phyloP scores from a whole-genome alignment of 2,329 filamentous ascomycete species.

The Didymella sp. region DNA sequence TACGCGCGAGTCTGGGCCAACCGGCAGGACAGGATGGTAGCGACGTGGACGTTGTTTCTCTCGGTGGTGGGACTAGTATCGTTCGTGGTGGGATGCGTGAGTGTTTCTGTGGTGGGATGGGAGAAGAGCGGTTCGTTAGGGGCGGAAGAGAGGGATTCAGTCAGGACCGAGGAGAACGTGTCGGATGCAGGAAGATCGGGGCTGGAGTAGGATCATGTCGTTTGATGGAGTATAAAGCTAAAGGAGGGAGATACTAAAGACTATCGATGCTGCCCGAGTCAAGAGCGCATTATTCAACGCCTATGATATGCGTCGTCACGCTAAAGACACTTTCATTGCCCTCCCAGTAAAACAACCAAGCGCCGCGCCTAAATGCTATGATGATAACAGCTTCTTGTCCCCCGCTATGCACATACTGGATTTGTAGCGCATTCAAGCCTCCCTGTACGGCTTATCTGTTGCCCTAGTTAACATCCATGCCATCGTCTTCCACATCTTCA shows the following conservation, averaged over 20 bases:
- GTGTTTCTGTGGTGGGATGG: background rate
- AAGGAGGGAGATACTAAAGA: background rate
- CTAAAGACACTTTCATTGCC: background rate
- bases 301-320: conserved; percentile 14
- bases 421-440: background rate
- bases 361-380: conserved; percentile 19
- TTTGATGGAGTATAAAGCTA: background rate
- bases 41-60: background rate
- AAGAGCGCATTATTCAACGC: conserved; percentile 8
- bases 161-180: background rate
- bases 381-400: background rate
- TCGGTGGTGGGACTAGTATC: background rate
- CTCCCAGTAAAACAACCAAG: conserved; percentile 7
- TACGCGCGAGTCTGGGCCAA: too few species aligned
- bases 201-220: background rate
- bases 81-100: background rate
- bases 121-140: too few species aligned
- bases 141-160: too few species aligned
- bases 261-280: background rate
- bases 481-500: conserved; percentile 53
- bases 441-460: too few species aligned
- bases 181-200: background rate
- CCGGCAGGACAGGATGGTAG: background rate
- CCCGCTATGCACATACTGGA: background rate
- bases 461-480: conserved; percentile 51